Percentiles rank a stretch among this genome's conserved stretches.
Evolutionary conservation across 768 basidiomycete genomes (phyloP).

Genomic region (Lactarius vividus): DNA sequence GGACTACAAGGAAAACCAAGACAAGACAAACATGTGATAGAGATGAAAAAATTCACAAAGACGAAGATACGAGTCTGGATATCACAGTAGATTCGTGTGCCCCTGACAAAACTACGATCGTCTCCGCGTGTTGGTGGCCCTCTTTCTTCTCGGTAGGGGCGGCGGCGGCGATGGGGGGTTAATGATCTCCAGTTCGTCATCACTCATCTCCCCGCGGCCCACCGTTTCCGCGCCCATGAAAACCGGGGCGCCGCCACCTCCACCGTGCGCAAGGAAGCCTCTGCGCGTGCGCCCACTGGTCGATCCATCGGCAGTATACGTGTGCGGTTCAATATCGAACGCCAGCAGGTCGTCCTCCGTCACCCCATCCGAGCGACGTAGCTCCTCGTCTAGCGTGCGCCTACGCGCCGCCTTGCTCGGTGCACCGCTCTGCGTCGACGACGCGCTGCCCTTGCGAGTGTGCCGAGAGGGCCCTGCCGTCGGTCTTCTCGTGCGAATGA

Average conservation of each 20-base stretch:
- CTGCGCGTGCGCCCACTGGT: conserved; percentile 53
- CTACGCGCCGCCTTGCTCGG: conserved; percentile 36
- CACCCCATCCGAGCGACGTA: conserved; percentile 44
- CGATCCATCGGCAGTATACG: conserved; percentile 49
- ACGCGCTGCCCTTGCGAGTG: conserved; percentile 1
- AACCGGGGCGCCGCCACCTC: conserved; percentile 67
- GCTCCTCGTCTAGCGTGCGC: conserved; percentile 66
- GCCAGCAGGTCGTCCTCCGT: conserved; percentile 35
- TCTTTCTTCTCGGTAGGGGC: not conserved
- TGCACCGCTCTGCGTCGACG: conserved; percentile 9
- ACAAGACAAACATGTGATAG: not conserved
- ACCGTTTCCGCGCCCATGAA: conserved; percentile 51
- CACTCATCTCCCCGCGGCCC: conserved; percentile 10
- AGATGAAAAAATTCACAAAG: not conserved
- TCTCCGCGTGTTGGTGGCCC: conserved; percentile 4
- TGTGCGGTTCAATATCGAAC: conserved; percentile 38
- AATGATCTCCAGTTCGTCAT: conserved; percentile 11
- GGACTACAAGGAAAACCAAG: not conserved
- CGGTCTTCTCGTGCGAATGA: conserved; percentile 5
- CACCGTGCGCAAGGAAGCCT: conserved; percentile 73
- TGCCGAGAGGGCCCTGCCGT: not conserved
- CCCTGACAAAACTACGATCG: not conserved
- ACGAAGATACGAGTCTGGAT: conserved; percentile 2
- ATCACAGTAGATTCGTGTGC: conserved; percentile 4
- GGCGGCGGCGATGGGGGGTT: not conserved